Percentiles rank a stretch among this genome's conserved stretches.
These are phyloP conservation scores for Salix caprea DNA, from an alignment of 345 rosid species.

Conservation along the genomic window DNA sequence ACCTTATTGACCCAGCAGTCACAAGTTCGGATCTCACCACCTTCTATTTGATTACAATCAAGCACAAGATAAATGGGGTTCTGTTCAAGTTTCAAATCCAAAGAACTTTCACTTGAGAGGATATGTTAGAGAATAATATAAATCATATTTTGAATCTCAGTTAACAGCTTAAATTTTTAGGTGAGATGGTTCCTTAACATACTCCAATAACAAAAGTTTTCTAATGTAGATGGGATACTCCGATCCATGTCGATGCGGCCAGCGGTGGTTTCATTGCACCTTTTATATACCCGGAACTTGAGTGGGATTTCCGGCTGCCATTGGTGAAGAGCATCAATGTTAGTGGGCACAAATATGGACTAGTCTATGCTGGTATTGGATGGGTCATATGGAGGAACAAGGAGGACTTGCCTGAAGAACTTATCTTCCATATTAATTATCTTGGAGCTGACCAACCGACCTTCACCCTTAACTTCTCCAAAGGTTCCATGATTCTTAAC, in stretches of 20 bases:
- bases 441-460: conserved; percentile 31
- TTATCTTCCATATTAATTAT: conserved; percentile 26
- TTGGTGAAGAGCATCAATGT: conserved; percentile 30
- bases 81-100: rapidly evolving
- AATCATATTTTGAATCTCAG: no score
- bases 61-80: no score
- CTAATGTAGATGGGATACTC: conserved; percentile 18
- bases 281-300: conserved; percentile 19
- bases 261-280: conserved; percentile 31
- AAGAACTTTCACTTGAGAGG: rapidly evolving
- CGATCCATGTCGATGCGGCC: conserved; percentile 28
- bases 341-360: conserved; percentile 30
- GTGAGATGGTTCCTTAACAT: rapidly evolving
- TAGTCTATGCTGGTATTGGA: conserved; percentile 26
- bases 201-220: no score
- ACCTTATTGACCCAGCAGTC: rapidly evolving
- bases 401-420: conserved; percentile 27
- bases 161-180: rapidly evolving
- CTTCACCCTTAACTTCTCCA: conserved; percentile 31
- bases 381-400: conserved; percentile 29
- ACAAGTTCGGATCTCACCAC: no score
- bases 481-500: conserved; percentile 5
- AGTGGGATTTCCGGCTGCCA: conserved; percentile 30
- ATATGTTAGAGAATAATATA: no score
- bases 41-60: no score